Conservation (phyloP, 2,329 filamentous ascomycete species). For the Lecanosticta acicola region DNA sequence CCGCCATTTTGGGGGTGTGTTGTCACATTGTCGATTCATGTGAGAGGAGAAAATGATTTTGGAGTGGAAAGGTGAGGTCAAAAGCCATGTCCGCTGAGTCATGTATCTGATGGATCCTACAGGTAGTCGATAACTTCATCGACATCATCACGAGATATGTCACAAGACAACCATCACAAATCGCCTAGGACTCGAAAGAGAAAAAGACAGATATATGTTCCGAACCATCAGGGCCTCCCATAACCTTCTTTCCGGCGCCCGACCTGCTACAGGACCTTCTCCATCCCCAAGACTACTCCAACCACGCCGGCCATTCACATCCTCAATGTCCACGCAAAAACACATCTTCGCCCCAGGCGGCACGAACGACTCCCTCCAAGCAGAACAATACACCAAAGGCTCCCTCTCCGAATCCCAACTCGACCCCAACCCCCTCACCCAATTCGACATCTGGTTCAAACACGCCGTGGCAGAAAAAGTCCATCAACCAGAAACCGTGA, state of each 20-base stretch:
- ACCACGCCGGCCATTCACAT: conserved; percentile 3
- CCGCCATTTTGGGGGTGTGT: conserved; percentile 20
- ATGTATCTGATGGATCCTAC: neutral
- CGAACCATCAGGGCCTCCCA: neutral
- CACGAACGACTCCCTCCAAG: conserved; percentile 54
- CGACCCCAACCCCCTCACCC: conserved; percentile 60
- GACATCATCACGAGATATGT: conserved; percentile 1
- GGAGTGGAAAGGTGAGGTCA: neutral
- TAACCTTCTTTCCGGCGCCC: too few species aligned
- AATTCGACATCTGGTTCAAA: conserved; percentile 88
- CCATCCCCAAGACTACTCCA: neutral
- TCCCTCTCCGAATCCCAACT: conserved; percentile 59
- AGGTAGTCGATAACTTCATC: neutral
- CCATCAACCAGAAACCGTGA: conserved; percentile 80
- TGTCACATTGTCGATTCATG: conserved; percentile 7
- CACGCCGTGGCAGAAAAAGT: conserved; percentile 59
- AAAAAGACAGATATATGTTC: neutral
- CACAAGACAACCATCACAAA: neutral
- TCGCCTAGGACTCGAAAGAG: neutral
- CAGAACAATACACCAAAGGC: conserved; percentile 68
- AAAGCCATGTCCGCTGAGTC: neutral
- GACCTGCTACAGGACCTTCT: too few species aligned
- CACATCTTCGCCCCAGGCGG: conserved; percentile 59
- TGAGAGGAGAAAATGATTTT: neutral
- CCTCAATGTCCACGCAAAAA: conserved; percentile 31